Evolutionary conservation across 768 basidiomycete genomes (phyloP), one percentile per base, ranked within the genome.

Genomic region (Russula sp.): DNA sequence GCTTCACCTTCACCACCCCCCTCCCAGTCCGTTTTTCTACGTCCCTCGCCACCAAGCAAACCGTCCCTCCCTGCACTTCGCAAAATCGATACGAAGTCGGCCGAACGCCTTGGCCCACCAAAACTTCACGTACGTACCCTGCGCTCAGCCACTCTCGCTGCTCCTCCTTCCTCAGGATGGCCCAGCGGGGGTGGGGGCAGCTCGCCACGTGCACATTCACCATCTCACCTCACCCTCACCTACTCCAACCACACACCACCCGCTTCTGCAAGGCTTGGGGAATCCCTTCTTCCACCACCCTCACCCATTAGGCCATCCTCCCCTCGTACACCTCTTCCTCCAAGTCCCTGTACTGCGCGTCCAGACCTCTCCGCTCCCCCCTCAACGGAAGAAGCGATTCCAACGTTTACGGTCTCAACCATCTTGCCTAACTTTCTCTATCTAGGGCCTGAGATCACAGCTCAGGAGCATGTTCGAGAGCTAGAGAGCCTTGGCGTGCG

Each of bases 391-490:
- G 86, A 85, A 20, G 75, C 83, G 25, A 79, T 83, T 66, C 83
- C 85, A 5, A 73, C 74, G 6, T 98, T 97, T 71, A 76, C 79
- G n/a, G 83, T 97, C 41, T 96, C 93, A 16, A 90, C 88, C 20
- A 97, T 98, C 66, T 77, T 98, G 3, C 94, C 95, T 2, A 82
- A 84, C 60, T 97, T 97, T 75, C 76, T 98, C 32, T 98, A 83
- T 73, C 81, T 98, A 36, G 96, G 95, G 1, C 92, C 95, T 0
- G 96, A 98, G 72, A 78, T 90, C 32, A 87, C 87, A 4, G 73
- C 77, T 11, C 77, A 79, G 55, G 87, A 85, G 64, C 91, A 98
- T 68, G 87, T 93, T 18, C 77, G 82, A 22, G 84, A 88, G 73
- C 75, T 98, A 49, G 78, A 84, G 63, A 75, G 77, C 0, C 74